Conservation (phyloP, 192 early-diverging fungal genomes). For the Linderina pennispora region DNA sequence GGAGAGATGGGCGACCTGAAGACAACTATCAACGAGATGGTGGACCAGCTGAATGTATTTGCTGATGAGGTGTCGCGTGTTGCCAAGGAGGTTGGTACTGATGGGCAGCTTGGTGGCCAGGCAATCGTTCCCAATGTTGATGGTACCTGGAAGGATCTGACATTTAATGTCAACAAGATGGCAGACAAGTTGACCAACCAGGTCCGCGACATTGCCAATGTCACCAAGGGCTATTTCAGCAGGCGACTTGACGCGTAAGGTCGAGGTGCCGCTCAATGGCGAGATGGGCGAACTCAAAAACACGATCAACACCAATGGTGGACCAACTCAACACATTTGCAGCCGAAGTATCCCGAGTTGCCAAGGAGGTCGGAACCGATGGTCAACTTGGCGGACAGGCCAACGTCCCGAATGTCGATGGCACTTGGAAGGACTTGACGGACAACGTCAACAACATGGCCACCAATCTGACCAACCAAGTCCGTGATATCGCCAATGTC, state of each 20-base stretch:
- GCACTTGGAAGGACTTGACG: too few species aligned
- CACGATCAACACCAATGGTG: slow-evolving; percentile 47
- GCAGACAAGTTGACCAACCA: too few species aligned
- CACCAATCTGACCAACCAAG: too few species aligned
- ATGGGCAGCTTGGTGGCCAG: slow-evolving; percentile 56
- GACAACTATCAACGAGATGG: slow-evolving; percentile 52
- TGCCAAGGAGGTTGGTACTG: slow-evolving; percentile 55
- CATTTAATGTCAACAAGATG: slow-evolving; percentile 60
- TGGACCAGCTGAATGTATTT: slow-evolving; percentile 51
- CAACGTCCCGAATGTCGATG: too few species aligned
- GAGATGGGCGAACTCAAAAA: slow-evolving; percentile 48
- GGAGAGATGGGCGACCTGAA: slow-evolving; percentile 58
- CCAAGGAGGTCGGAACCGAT: slow-evolving; percentile 51
- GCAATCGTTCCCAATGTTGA: slow-evolving; percentile 48
- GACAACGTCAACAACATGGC: too few species aligned
- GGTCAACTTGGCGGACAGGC: slow-evolving; percentile 51
- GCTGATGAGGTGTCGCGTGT: slow-evolving; percentile 53
- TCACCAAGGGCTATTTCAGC: slow-evolving; percentile 50
- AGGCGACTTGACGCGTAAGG: slow-evolving; percentile 44
- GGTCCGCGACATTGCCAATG: too few species aligned
- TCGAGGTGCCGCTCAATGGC: slow-evolving; percentile 31
- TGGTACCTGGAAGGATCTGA: slow-evolving; percentile 56
- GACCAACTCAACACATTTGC: slow-evolving; percentile 50
- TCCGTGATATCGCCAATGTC: too few species aligned
- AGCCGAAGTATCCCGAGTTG: slow-evolving; percentile 47